phyloP scores from a whole-genome alignment of 2,329 filamentous ascomycete species.

The Exophiala dermatitidis region DNA sequence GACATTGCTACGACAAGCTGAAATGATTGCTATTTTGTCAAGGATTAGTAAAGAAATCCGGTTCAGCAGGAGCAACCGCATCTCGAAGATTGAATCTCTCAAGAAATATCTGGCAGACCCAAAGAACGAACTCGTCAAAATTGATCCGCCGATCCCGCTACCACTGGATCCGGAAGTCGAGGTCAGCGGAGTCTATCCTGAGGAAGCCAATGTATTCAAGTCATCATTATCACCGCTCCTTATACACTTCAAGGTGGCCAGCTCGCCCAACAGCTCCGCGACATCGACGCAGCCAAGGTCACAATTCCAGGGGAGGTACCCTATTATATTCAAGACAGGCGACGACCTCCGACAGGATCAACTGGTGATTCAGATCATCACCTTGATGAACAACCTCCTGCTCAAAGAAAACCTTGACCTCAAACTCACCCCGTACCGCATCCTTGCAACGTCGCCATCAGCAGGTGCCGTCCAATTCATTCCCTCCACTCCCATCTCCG shows the following conservation, averaged over 20 bases:
- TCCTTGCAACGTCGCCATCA: conserved; percentile 81
- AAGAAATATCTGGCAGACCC: conserved; percentile 80
- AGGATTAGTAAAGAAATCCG: conserved; percentile 87
- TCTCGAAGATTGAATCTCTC: conserved; percentile 72
- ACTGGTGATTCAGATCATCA: conserved; percentile 94
- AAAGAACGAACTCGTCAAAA: conserved; percentile 75
- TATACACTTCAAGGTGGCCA: conserved; percentile 76
- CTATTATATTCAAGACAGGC: conserved; percentile 94
- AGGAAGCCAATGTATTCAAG: conserved; percentile 89
- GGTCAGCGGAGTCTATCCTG: conserved; percentile 70
- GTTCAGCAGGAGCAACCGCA: conserved; percentile 66
- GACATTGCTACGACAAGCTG: conserved; percentile 75
- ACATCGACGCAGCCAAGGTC: conserved; percentile 11
- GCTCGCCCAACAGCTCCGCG: not conserved
- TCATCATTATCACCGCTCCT: conserved; percentile 88
- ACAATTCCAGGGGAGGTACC: conserved; percentile 61
- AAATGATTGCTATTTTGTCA: conserved; percentile 77
- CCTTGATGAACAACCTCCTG: conserved; percentile 90
- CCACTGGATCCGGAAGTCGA: conserved; percentile 79
- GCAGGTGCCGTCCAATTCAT: conserved; percentile 93
- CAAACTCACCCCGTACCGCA: conserved; percentile 91
- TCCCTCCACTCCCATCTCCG: conserved; percentile 74
- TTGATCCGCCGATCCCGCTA: conserved; percentile 80
- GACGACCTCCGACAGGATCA: conserved; percentile 96
- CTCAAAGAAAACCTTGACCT: conserved; percentile 95